Conservation (phyloP, 192 early-diverging fungal species). For the Allomyces javanicus region DNA sequence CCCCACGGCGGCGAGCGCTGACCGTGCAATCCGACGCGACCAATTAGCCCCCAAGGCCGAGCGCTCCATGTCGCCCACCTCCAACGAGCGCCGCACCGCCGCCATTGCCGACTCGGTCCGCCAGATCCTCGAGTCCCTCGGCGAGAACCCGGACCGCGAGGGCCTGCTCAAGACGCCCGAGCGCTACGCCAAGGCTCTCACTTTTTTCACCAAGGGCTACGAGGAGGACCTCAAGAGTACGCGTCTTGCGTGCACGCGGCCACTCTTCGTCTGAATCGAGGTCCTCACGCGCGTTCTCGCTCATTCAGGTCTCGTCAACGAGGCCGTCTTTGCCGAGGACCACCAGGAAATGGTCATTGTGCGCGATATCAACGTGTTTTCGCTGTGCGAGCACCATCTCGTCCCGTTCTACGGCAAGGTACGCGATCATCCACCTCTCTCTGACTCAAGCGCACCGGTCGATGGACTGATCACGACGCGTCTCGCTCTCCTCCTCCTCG, state of each 20-base stretch:
- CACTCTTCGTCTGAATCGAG: background rate
- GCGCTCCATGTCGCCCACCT: background rate
- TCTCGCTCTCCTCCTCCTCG: background rate
- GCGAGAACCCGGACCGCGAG: conserved; percentile 86
- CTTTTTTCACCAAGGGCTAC: conserved; percentile 99
- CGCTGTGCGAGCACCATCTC: conserved; percentile 96
- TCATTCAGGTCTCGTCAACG: conserved; percentile 63
- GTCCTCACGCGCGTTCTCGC: background rate
- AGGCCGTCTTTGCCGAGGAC: conserved; percentile 94
- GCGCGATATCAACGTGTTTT: conserved; percentile 86
- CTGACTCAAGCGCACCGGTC: background rate
- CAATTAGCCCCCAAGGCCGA: background rate
- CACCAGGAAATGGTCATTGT: conserved; percentile 99
- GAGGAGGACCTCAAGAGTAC: conserved; percentile 63
- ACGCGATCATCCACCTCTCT: background rate
- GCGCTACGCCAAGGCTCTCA: conserved; percentile 87
- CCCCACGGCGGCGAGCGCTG: background rate
- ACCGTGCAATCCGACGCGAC: background rate
- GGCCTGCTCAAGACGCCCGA: conserved; percentile 88
- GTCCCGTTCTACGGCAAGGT: conserved; percentile 96
- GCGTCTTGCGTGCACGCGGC: background rate
- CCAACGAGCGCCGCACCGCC: conserved; percentile 36
- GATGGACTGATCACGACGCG: background rate
- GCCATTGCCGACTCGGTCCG: conserved; percentile 71
- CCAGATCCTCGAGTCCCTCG: conserved; percentile 76